Evolutionary conservation across 176 grass and related monocot genomes (phyloP).

Genomic region (Luzula sylvatica): DNA sequence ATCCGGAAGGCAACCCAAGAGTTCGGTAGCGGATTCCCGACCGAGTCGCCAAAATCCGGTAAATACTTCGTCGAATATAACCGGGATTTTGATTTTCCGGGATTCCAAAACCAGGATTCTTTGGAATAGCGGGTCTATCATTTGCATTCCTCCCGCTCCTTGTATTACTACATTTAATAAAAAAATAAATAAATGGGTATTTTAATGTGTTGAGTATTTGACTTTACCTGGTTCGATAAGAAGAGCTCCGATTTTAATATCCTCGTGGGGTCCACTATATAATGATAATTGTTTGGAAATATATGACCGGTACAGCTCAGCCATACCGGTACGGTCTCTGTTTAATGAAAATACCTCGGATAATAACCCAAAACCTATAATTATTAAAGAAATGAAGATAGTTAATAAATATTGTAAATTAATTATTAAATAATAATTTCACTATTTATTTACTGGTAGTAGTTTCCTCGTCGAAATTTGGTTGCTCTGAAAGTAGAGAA

Average conservation of each 20-base stretch:
- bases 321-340: slow-evolving; percentile 44
- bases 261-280: slow-evolving; percentile 26
- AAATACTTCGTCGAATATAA: slow-evolving; percentile 97
- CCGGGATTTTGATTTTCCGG: slow-evolving; percentile 55
- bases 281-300: slow-evolving; percentile 56
- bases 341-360: slow-evolving; percentile 44
- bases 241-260: slow-evolving; percentile 50
- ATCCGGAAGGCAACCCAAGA: slow-evolving; percentile 80
- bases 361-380: slow-evolving; percentile 56
- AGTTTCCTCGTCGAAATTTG: slow-evolving; percentile 31
- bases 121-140: slow-evolving; percentile 95
- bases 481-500: slow-evolving; percentile 25
- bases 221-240: slow-evolving; percentile 88
- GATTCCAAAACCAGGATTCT: slow-evolving; percentile 58
- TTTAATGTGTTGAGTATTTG: not conserved
- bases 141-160: slow-evolving; percentile 80
- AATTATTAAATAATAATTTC: slow-evolving; percentile 12
- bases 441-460: slow-evolving; percentile 34
- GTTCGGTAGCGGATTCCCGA: slow-evolving; percentile 65
- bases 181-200: not conserved
- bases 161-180: slow-evolving; percentile 53
- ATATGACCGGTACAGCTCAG: slow-evolving; percentile 41
- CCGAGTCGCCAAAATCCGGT: slow-evolving; percentile 90
- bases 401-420: not conserved
- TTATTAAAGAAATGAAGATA: slow-evolving; percentile 17